Evolutionary conservation across 495 filamentous ascomycete genomes (phyloP).

Genomic region (Aspergillus nanangensis): DNA sequence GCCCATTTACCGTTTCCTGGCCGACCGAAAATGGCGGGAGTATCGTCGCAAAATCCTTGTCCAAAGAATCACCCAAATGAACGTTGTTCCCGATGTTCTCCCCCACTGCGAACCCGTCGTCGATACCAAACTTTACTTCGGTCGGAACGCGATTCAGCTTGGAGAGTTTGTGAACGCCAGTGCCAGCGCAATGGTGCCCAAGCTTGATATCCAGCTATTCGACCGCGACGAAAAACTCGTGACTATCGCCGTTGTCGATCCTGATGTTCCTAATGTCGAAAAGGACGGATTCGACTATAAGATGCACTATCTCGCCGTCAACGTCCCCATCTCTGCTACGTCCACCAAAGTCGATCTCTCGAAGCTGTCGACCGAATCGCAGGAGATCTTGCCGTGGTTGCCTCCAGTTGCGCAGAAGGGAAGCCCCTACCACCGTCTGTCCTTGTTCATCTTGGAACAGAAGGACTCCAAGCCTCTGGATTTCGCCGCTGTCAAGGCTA

Average conservation of each 20-base stretch:
- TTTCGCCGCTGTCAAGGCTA: conserved; percentile 50
- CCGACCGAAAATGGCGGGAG: conserved; percentile 80
- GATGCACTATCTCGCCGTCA: conserved; percentile 79
- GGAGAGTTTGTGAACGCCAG: conserved; percentile 72
- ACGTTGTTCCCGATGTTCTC: conserved; percentile 90
- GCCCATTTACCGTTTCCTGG: conserved; percentile 90
- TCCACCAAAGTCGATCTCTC: conserved; percentile 48
- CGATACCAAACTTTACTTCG: conserved; percentile 77
- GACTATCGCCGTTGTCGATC: conserved; percentile 79
- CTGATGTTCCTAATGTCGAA: conserved; percentile 80
- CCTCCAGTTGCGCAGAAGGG: conserved; percentile 87
- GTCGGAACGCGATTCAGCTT: conserved; percentile 58
- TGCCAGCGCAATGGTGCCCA: conserved; percentile 63
- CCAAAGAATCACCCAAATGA: conserved; percentile 85
- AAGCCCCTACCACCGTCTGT: conserved; percentile 82
- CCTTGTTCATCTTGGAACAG: conserved; percentile 81
- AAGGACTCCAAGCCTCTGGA: conserved; percentile 56
- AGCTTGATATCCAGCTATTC: conserved; percentile 79
- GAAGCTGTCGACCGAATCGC: conserved; percentile 47
- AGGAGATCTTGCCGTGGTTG: conserved; percentile 75
- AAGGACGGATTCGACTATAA: conserved; percentile 73
- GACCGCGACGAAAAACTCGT: conserved; percentile 75
- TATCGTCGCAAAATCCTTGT: conserved; percentile 70
- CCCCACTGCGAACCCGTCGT: conserved; percentile 72
- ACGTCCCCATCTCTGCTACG: conserved; percentile 56